phyloP scores from a whole-genome alignment of 371 early-diverging fungal genomes.

The Fennellomyces sp. region DNA sequence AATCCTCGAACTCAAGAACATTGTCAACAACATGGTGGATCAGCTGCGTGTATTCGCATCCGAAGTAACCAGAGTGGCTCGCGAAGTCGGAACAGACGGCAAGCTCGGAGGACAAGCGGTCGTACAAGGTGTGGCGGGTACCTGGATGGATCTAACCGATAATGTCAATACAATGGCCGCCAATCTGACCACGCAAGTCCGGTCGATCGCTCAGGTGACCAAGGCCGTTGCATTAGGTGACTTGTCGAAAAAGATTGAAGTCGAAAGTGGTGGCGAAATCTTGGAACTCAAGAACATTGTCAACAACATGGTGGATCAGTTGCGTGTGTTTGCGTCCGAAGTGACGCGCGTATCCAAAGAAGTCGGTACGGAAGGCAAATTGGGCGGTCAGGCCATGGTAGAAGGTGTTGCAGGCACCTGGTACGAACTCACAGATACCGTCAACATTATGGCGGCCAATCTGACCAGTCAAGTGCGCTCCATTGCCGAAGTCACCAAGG shows the following conservation, averaged over 20 bases:
- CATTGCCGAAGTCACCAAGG: constrained; percentile 25
- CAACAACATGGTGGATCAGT: constrained; percentile 28
- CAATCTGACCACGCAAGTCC: constrained; percentile 52
- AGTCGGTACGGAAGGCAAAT: constrained; percentile 37
- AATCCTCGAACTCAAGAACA: constrained; percentile 36
- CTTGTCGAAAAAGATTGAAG: constrained; percentile 30
- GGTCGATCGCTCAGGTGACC: constrained; percentile 43
- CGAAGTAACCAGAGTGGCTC: constrained; percentile 44
- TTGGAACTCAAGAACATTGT: constrained; percentile 34
- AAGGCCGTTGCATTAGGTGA: constrained; percentile 43
- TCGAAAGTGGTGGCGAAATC: constrained; percentile 39
- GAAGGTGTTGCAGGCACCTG: constrained; percentile 58
- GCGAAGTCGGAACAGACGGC: constrained; percentile 56
- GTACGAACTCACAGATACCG: constrained; percentile 44
- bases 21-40: constrained; percentile 47
- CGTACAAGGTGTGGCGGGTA: constrained; percentile 50
- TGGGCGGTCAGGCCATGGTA: constrained; percentile 50
- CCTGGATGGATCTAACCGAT: constrained; percentile 45
- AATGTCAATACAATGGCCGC: constrained; percentile 45
- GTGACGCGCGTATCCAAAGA: constrained; percentile 46
- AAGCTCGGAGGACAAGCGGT: constrained; percentile 43
- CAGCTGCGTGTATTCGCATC: constrained; percentile 37
- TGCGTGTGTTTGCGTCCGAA: constrained; percentile 36
- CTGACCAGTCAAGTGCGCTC: constrained; percentile 25
- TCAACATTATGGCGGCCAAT: constrained; percentile 31